Base-by-base conservation (phyloP, 495 filamentous ascomycete genomes). In the Acidomyces sp. region DNA sequence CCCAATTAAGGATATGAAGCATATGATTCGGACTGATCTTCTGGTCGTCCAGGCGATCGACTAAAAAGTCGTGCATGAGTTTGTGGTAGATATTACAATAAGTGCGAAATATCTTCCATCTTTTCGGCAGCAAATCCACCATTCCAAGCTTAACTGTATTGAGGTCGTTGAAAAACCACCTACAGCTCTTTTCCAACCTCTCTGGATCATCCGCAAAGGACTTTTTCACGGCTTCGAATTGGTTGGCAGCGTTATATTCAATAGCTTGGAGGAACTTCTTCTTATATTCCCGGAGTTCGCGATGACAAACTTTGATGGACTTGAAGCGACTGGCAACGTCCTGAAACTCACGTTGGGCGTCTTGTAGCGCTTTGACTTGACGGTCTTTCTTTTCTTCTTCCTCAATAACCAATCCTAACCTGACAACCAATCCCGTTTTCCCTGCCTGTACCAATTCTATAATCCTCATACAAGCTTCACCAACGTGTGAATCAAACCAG, bases 101-200 rank as follows among this genome's bases (percentile, higher is more conserved):
- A 13, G 82, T 92, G 55, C 77, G 74, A 64, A 87, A 86, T 35
- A 96, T 93, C 62, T 82, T 88, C 90, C 90, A 99, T 53, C 92
- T 93, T 62, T 90, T 93, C 19, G 90, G 90, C 70, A 94, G 84
- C 37, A 99, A 64, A 25, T 69, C 68, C 34, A 79, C 72, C 78
- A 99, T 92, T 50, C 90, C 87, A 35, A 86, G 66, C 63, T 85
- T 79, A 41, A 94, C 87, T 0, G 83, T 81, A 56, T 82, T 87
- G 1, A 99, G 72, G 54, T 99, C 88, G 60, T 94, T 93, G 69
- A 96, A 99, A 61, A 77, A 96, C 90, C 92, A 99, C 43, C 74
- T 74, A 60, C 94, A 66, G 48, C 68, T 74, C 64, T 94, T 90
- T 32, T 88, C 82, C 29, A 99, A 63, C 49, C 64, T 71, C n/a